Conservation (phyloP, 2,329 filamentous ascomycete species). For the Exophiala oligosperma region DNA sequence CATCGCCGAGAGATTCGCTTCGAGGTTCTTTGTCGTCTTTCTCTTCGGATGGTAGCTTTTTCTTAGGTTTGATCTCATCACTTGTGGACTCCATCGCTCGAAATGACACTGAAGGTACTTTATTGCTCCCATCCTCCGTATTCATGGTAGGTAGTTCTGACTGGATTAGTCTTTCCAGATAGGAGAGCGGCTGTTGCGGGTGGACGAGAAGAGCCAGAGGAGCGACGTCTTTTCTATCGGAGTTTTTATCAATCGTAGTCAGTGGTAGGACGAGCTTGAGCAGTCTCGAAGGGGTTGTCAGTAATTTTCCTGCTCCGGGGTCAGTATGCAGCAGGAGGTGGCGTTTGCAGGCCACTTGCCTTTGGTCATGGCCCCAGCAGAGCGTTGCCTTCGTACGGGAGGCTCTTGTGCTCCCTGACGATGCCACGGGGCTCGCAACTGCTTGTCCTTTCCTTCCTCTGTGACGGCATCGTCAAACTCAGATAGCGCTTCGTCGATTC, state of each 20-base stretch:
- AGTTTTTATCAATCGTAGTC: conserved; percentile 59
- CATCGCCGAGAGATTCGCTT: conserved; percentile 50
- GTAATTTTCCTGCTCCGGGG: conserved; percentile 62
- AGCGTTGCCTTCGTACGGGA: conserved; percentile 54
- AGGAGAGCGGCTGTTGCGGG: conserved; percentile 86
- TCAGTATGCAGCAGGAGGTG: neutral
- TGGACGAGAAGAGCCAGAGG: conserved; percentile 83
- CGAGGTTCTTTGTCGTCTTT: conserved; percentile 43
- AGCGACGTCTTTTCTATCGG: conserved; percentile 70
- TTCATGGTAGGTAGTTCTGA: conserved; percentile 74
- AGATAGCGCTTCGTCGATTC: conserved; percentile 25
- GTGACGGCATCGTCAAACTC: conserved; percentile 33
- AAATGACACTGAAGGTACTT: conserved; percentile 74
- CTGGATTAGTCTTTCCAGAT: conserved; percentile 85
- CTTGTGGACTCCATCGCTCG: conserved; percentile 73
- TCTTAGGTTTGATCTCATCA: conserved; percentile 50
- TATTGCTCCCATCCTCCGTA: conserved; percentile 62
- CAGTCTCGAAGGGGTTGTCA: conserved; percentile 77
- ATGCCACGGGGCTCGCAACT: conserved; percentile 66
- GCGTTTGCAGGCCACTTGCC: conserved; percentile 43
- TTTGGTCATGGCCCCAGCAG: conserved; percentile 63
- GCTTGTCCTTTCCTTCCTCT: conserved; percentile 45
- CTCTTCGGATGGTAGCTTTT: conserved; percentile 37
- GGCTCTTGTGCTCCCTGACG: conserved; percentile 60
- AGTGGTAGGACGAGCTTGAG: conserved; percentile 80